A percentile compares a stretch with the other conserved stretches of the same genome.
Evolutionary conservation across 129 eudicot genomes (phyloP).

Genomic region (Silybum marianum): DNA sequence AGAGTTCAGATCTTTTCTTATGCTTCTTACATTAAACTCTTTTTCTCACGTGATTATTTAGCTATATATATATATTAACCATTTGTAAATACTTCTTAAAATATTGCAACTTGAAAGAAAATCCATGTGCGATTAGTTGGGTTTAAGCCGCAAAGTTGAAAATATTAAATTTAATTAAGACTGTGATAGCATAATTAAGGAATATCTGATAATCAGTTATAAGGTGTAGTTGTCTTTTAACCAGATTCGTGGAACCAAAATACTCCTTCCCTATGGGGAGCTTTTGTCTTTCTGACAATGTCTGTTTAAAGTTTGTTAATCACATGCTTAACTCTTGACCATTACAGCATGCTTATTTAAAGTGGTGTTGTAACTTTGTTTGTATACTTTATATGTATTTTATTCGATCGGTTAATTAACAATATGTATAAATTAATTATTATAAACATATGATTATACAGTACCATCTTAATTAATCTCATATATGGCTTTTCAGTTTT

Average conservation of each 20-base stretch:
- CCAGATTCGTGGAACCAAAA: slow-evolving; percentile 6
- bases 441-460: too few relatives aligned
- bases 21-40: too few relatives aligned
- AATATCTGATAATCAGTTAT: slow-evolving; percentile 9
- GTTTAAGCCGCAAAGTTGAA: slow-evolving; percentile 26
- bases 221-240: neutral
- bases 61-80: too few relatives aligned
- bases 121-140: slow-evolving; percentile 10
- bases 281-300: neutral
- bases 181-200: slow-evolving; percentile 3
- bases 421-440: neutral
- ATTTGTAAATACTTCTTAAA: neutral
- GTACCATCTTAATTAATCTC: too few relatives aligned
- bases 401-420: neutral
- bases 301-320: neutral
- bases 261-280: neutral
- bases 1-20: too few relatives aligned
- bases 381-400: neutral
- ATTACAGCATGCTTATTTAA: neutral
- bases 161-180: neutral
- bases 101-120: slow-evolving; percentile 25
- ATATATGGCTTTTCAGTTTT: too few relatives aligned
- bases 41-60: too few relatives aligned
- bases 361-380: neutral
- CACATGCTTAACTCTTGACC: neutral